Percentiles rank a stretch among this genome's conserved stretches.
Evolutionary conservation across 768 basidiomycete species (phyloP).

Genomic region (Kwoniella heveanensis): DNA sequence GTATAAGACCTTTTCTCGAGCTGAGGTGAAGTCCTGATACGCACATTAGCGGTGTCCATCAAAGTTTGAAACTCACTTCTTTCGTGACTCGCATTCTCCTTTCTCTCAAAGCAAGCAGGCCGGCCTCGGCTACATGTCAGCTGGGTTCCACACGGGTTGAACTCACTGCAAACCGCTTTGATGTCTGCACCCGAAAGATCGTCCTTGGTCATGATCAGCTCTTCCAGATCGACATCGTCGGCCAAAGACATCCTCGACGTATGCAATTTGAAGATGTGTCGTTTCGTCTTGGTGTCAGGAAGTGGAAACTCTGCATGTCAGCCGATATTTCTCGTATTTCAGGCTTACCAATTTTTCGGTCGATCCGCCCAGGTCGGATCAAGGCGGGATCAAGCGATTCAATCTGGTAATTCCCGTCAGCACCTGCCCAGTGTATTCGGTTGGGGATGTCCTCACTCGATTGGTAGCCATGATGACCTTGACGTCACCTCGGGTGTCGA

Average conservation of each 20-base stretch:
- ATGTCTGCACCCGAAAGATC: constrained; percentile 97
- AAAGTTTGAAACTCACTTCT: constrained; percentile 72
- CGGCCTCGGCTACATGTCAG: constrained; percentile 75
- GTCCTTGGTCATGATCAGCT: constrained; percentile 93
- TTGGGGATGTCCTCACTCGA: constrained; percentile 53
- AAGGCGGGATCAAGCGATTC: constrained; percentile 96
- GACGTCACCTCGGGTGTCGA: constrained; percentile 98
- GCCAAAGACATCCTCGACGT: constrained; percentile 89
- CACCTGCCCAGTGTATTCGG: neutral
- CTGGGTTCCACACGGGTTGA: neutral
- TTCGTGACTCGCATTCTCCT: constrained; percentile 63
- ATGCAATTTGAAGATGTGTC: constrained; percentile 92
- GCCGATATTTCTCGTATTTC: neutral
- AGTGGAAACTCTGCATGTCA: constrained; percentile 62
- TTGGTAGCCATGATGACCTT: constrained; percentile 99
- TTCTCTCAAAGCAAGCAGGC: constrained; percentile 88
- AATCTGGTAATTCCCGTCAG: constrained; percentile 60
- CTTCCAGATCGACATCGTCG: constrained; percentile 85
- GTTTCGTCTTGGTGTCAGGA: constrained; percentile 97
- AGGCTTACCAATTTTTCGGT: constrained; percentile 80
- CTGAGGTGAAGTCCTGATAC: constrained; percentile 86
- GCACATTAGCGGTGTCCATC: constrained; percentile 62
- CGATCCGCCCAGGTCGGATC: constrained; percentile 96
- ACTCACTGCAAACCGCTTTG: constrained; percentile 81
- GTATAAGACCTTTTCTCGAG: constrained; percentile 94